phyloP scores from a whole-genome alignment of 164 flowering plant species.

The Santalum album region DNA sequence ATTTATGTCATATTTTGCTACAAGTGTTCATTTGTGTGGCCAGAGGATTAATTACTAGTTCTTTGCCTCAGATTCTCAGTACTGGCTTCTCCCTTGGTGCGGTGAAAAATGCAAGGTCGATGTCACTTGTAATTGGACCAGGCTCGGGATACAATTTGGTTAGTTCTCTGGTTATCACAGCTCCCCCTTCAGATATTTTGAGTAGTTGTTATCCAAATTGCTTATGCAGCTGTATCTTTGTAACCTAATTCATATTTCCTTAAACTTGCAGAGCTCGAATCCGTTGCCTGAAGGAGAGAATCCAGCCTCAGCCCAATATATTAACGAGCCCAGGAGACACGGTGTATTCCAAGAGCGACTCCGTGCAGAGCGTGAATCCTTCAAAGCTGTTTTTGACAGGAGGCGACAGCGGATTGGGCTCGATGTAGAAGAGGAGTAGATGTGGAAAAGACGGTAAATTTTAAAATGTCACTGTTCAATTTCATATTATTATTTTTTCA shows the following conservation, averaged over 20 bases:
- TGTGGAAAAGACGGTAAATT: no score
- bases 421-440: constrained; percentile 46
- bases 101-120: constrained; percentile 31
- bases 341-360: constrained; percentile 60
- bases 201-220: neutral
- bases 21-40: no score
- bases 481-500: no score
- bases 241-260: constrained; percentile 3
- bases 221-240: no score
- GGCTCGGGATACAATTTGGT: constrained; percentile 97
- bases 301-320: constrained; percentile 5
- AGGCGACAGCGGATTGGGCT: constrained; percentile 69
- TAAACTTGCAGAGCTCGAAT: constrained; percentile 60
- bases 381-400: constrained; percentile 68
- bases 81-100: constrained; percentile 84
- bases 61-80: constrained; percentile 38
- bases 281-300: constrained; percentile 52
- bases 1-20: no score
- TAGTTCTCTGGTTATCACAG: constrained; percentile 11
- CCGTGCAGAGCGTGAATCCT: constrained; percentile 80
- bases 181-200: neutral
- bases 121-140: constrained; percentile 82
- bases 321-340: constrained; percentile 31
- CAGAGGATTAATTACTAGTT: no score
- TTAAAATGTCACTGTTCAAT: no score